Evolutionary conservation across 495 filamentous ascomycete species (phyloP).

Genomic region (Aspergillus conjunctus): DNA sequence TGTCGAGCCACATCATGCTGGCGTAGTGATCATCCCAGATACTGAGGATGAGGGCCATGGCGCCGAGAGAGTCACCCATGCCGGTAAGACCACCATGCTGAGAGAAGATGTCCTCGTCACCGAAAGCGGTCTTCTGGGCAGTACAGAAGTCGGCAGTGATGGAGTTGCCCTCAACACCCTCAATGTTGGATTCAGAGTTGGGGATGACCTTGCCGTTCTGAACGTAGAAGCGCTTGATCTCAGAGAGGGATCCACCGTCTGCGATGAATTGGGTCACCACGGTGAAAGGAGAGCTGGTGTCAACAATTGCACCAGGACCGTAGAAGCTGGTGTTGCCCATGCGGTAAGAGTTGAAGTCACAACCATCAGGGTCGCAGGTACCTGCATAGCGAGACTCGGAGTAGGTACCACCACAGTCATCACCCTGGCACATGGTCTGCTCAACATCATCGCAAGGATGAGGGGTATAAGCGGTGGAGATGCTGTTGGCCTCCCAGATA

Average conservation of each 20-base stretch:
- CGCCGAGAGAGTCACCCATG: constrained; percentile 58
- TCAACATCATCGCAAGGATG: constrained; percentile 60
- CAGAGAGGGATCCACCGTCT: constrained; percentile 49
- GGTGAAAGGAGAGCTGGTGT: constrained; percentile 63
- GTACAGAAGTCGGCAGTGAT: constrained; percentile 64
- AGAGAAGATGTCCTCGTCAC: constrained; percentile 57
- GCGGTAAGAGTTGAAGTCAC: constrained; percentile 75
- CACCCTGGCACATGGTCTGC: constrained; percentile 59
- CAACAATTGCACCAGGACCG: constrained; percentile 57
- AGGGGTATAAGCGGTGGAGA: constrained; percentile 57
- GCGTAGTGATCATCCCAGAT: constrained; percentile 76
- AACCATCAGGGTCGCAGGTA: constrained; percentile 72
- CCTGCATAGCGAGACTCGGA: constrained; percentile 41
- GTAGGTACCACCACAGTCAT: constrained; percentile 54
- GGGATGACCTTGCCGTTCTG: constrained; percentile 64
- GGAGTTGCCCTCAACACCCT: constrained; percentile 52
- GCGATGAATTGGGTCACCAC: constrained; percentile 71
- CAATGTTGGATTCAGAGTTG: constrained; percentile 57
- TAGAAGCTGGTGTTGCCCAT: constrained; percentile 64
- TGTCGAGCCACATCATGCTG: constrained; percentile 87
- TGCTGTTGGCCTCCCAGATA: constrained; percentile 68
- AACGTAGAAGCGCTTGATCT: constrained; percentile 70
- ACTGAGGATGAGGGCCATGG: constrained; percentile 77
- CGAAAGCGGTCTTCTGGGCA: constrained; percentile 57
- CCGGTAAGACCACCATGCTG: constrained; percentile 57